Conservation (phyloP, 257 asterid genomes). For the Avicennia marina region DNA sequence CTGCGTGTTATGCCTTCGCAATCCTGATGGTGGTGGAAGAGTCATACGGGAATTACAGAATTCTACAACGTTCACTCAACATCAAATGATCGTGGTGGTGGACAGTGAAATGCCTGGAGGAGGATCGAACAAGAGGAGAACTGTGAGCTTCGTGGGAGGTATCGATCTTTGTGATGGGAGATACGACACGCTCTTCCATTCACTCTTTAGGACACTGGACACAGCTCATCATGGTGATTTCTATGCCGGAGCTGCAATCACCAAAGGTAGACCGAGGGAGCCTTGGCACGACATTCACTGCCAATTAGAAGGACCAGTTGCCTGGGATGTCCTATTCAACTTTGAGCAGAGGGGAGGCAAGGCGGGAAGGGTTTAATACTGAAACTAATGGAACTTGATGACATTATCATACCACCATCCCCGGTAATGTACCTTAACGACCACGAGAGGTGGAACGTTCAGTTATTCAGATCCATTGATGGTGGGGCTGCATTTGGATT, state of each 20-base stretch:
- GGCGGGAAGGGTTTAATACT: slow-evolving; percentile 24
- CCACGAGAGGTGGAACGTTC: slow-evolving; percentile 30
- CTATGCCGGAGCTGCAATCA: no score
- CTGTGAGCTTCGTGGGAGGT: slow-evolving; percentile 30
- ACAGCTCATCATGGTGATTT: slow-evolving; percentile 24
- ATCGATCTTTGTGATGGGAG: slow-evolving; percentile 34
- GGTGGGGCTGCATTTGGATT: slow-evolving; percentile 41
- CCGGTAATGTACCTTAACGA: slow-evolving; percentile 24
- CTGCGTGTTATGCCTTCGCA: slow-evolving; percentile 29
- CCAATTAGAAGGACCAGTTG: slow-evolving; percentile 26
- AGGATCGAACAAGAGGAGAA: slow-evolving; percentile 10
- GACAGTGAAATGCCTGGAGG: slow-evolving; percentile 26
- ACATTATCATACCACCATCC: slow-evolving; percentile 24
- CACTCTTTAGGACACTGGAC: slow-evolving; percentile 27
- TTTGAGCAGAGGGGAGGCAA: slow-evolving; percentile 36
- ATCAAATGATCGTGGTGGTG: slow-evolving; percentile 29
- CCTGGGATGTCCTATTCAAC: slow-evolving; percentile 36
- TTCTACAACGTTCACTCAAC: slow-evolving; percentile 29
- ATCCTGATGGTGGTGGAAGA: slow-evolving; percentile 32
- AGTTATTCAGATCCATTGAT: slow-evolving; percentile 32
- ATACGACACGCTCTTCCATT: no score
- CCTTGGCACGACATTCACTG: slow-evolving; percentile 44
- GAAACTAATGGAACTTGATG: slow-evolving; percentile 18
- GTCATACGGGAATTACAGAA: slow-evolving; percentile 22
- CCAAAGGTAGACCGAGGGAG: slow-evolving; percentile 36